Conservation (phyloP, 164 flowering plant genomes). For the Macadamia tetraphylla region DNA sequence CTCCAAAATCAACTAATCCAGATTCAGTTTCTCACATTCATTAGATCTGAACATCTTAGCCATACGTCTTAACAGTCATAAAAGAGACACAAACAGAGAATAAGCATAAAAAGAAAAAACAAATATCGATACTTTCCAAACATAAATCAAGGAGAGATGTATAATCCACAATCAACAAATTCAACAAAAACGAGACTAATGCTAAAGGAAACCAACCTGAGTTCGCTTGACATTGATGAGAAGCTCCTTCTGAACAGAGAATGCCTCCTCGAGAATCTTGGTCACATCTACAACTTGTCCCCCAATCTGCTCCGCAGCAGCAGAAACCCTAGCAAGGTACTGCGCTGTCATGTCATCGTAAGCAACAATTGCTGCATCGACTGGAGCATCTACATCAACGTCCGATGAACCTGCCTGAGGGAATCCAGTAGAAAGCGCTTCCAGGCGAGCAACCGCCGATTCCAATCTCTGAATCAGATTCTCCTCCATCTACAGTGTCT, state of each 20-base stretch:
- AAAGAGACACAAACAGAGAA: too few species aligned
- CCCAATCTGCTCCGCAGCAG: conserved; percentile 84
- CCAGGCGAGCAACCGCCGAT: conserved; percentile 77
- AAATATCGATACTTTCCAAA: background rate
- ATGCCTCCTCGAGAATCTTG: conserved; percentile 58
- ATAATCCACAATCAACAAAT: background rate
- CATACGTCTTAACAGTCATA: too few species aligned
- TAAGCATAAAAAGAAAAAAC: background rate
- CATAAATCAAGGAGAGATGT: background rate
- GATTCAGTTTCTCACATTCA: background rate
- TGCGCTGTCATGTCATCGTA: conserved; percentile 54
- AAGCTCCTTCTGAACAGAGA: conserved; percentile 63
- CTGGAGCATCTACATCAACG: conserved; percentile 7
- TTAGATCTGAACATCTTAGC: too few species aligned
- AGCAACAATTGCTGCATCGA: conserved; percentile 67
- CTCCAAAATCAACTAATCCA: background rate
- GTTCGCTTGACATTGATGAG: conserved; percentile 64
- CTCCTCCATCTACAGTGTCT: conserved; percentile 58
- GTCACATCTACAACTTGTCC: conserved; percentile 74
- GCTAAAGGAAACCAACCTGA: conserved; percentile 40
- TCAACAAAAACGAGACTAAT: background rate
- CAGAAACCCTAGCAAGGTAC: conserved; percentile 45
- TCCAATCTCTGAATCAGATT: conserved; percentile 72
- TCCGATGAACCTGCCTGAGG: background rate
- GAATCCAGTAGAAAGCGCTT: conserved; percentile 40